Percentiles rank a stretch among this genome's conserved stretches.
Conservation (phyloP, 495 filamentous ascomycete genomes). For the Xylona heveae region DNA sequence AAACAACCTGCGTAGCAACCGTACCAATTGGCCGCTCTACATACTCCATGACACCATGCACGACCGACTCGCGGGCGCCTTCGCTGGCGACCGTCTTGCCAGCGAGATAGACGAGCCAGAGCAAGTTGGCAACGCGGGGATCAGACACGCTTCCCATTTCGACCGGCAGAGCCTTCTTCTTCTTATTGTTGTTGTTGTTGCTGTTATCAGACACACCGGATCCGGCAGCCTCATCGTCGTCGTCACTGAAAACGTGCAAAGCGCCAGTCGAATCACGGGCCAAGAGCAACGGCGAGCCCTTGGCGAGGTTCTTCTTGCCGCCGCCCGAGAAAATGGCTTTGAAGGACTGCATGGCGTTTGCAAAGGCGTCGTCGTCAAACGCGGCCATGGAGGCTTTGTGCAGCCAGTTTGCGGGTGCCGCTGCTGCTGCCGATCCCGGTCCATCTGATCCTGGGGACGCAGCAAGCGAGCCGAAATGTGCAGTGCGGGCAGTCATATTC, state of each 20-base stretch:
- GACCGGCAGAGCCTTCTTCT: conserved; percentile 18
- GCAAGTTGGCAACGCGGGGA: conserved; percentile 52
- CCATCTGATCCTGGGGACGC: too few relatives aligned
- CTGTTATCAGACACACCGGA: neutral
- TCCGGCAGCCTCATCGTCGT: conserved; percentile 8
- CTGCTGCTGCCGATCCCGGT: too few relatives aligned
- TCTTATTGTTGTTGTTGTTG: conserved; percentile 17
- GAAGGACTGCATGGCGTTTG: conserved; percentile 48
- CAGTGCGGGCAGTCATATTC: conserved; percentile 51
- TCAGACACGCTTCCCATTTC: conserved; percentile 51
- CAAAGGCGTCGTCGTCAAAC: conserved; percentile 50
- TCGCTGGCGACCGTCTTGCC: conserved; percentile 79
- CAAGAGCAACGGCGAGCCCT: conserved; percentile 54
- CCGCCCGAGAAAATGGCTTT: conserved; percentile 55
- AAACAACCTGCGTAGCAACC: conserved; percentile 49
- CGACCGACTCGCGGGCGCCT: conserved; percentile 53
- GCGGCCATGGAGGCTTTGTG: conserved; percentile 16
- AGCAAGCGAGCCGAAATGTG: too few relatives aligned
- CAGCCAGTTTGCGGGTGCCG: too few relatives aligned
- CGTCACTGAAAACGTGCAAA: conserved; percentile 47
- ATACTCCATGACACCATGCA: conserved; percentile 72
- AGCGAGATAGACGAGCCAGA: conserved; percentile 82
- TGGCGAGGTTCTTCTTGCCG: conserved; percentile 41
- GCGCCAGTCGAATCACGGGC: conserved; percentile 39
- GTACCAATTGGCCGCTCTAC: conserved; percentile 80